Conservation (phyloP, 1,284 basidiomycete species). For the Amanita bisporigera region DNA sequence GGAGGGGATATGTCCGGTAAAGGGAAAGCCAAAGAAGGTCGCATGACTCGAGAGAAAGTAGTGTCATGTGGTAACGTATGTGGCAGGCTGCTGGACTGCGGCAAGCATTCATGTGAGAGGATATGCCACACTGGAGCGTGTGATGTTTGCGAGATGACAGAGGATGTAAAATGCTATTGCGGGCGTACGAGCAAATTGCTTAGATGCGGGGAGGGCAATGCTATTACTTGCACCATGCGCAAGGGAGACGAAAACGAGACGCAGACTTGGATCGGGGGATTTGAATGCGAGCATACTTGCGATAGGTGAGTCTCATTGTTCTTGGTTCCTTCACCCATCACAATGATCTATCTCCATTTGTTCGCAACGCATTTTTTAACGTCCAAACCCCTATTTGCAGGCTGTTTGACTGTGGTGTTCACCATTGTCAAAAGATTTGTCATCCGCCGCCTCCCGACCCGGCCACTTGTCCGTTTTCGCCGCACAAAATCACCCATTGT, state of each 20-base stretch:
- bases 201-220: slow-evolving; percentile 65
- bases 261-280: slow-evolving; percentile 69
- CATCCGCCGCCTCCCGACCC: slow-evolving; percentile 72
- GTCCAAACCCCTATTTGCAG: slow-evolving; percentile 42
- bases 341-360: not conserved
- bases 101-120: slow-evolving; percentile 66
- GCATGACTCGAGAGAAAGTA: slow-evolving; percentile 16
- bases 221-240: slow-evolving; percentile 32
- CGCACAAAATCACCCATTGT: slow-evolving; percentile 70
- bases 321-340: not conserved
- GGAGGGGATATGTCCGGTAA: slow-evolving; percentile 41
- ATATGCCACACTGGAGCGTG: slow-evolving; percentile 80
- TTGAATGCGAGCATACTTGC: slow-evolving; percentile 68
- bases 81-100: slow-evolving; percentile 62
- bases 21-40: slow-evolving; percentile 28
- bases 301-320: slow-evolving; percentile 50
- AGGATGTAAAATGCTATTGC: slow-evolving; percentile 75
- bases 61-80: slow-evolving; percentile 76
- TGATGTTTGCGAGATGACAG: slow-evolving; percentile 60
- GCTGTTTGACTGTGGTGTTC: slow-evolving; percentile 76
- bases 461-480: slow-evolving; percentile 75
- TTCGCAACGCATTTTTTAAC: not conserved
- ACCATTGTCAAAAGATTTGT: slow-evolving; percentile 69
- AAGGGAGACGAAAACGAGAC: slow-evolving; percentile 40
- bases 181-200: slow-evolving; percentile 68